These are phyloP conservation scores for Ashbya aceris DNA, from an alignment of 1,139 yeast genomes.

Conservation along the genomic window DNA sequence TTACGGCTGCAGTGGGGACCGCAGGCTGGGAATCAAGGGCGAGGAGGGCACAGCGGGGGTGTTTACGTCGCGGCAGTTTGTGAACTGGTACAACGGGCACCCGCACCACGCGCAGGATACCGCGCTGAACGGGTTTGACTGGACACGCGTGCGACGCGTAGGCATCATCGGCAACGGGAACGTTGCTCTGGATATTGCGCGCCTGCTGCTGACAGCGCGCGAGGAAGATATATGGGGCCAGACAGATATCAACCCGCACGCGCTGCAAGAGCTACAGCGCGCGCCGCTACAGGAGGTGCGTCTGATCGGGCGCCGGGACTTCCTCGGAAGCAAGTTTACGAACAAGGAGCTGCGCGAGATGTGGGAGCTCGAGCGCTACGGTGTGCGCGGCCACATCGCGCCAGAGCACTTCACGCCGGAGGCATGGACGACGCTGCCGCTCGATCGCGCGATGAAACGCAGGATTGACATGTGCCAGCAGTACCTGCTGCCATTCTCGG, in stretches of 20 bases:
- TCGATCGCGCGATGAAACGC: constrained; percentile 64
- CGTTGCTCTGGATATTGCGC: constrained; percentile 89
- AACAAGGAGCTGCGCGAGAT: constrained; percentile 87
- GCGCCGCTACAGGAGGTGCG: constrained; percentile 55
- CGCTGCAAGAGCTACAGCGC: constrained; percentile 42
- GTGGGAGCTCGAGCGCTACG: constrained; percentile 49
- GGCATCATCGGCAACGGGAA: constrained; percentile 94
- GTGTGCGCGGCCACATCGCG: constrained; percentile 48
- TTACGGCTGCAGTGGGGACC: constrained; percentile 73
- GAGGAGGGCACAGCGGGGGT: constrained; percentile 51
- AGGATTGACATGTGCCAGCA: constrained; percentile 55
- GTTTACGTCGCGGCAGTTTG: constrained; percentile 77
- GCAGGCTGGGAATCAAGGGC: constrained; percentile 50
- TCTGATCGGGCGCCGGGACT: constrained; percentile 80
- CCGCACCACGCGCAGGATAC: constrained; percentile 38
- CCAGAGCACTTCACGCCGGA: constrained; percentile 37
- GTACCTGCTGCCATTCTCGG: constrained; percentile 33
- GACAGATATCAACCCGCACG: constrained; percentile 67
- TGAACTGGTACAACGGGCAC: constrained; percentile 93
- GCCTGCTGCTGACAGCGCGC: constrained; percentile 58
- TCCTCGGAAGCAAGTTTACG: constrained; percentile 77
- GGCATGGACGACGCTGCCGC: constrained; percentile 33
- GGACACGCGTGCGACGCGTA: constrained; percentile 50
- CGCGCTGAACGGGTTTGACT: constrained; percentile 35
- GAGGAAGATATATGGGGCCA: constrained; percentile 43